Evolutionary conservation across 202 grass and related monocot genomes (phyloP), one percentile per base, ranked within the genome.

Genomic region (Bolboschoenoplectus hybrid): DNA sequence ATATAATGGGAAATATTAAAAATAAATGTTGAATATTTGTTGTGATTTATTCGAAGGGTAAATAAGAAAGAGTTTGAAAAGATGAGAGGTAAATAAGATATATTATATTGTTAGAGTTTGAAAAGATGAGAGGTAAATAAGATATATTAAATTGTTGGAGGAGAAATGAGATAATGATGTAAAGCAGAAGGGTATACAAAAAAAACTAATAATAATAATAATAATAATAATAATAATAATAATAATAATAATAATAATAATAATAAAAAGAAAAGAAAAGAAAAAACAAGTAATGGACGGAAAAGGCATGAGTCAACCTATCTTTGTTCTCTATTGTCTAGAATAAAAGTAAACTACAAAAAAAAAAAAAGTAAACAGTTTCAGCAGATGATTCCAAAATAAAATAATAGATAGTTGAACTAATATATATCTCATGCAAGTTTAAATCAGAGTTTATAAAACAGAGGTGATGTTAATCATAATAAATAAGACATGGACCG

Each of bases 401-500:
- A 53, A 49, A 72, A 39, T 51, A 43, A 13, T 50, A 44, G 16
- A 53, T n/a, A 78, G 45, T 86, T 74, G 40, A 86, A 86, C 32
- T 63, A 64, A 66, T 86, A 34, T 77, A 32, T 32, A 78, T 75
- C 20, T 76, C 70, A 47, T 46, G 13, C n/a, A 85, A 75, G 9
- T 74, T 44, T 35, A 69, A 87, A 82, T 0, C 53, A 62, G 0
- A 7, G 67, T 14, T 47, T 52, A 51, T 74, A 81, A 39, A 61
- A 39, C 9, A 71, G 16, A 52, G 32, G 11, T 79, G 84, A 86
- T 87, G 46, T 60, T 67, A 53, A 49, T 65, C 53, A 69, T 51
- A 82, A 89, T 87, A 72, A 57, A 64, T 67, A 64, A 70, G 51
- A 19, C 51, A 83, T 80, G 9, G 49, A 87, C 74, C 7, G 12